These are phyloP conservation scores for Colletotrichum sp. DNA, from an alignment of 2,329 filamentous ascomycete species.

Conservation along the genomic window DNA sequence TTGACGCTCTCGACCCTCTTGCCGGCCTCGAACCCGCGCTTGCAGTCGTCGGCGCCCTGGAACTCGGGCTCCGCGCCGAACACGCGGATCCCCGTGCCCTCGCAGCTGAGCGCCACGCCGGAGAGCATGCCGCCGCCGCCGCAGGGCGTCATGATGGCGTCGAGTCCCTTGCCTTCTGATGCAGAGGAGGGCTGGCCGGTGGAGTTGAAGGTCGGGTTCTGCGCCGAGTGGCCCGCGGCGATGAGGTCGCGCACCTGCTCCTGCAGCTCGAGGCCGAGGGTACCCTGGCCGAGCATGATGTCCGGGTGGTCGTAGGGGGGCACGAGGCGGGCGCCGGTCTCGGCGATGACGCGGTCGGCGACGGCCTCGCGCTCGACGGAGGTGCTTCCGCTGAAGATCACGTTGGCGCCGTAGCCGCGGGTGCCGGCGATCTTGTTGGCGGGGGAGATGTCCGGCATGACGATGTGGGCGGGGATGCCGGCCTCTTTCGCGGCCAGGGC, in stretches of 20 bases:
- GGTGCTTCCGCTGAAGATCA: slow-evolving; percentile 85
- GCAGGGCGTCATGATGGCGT: slow-evolving; percentile 82
- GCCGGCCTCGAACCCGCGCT: slow-evolving; percentile 70
- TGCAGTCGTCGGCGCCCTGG: slow-evolving; percentile 83
- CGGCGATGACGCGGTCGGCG: slow-evolving; percentile 68
- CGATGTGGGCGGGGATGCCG: slow-evolving; percentile 80
- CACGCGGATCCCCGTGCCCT: slow-evolving; percentile 74
- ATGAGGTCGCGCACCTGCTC: slow-evolving; percentile 69
- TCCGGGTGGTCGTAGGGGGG: slow-evolving; percentile 93
- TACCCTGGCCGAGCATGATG: slow-evolving; percentile 94
- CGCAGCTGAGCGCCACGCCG: slow-evolving; percentile 79
- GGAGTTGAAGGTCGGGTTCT: slow-evolving; percentile 13
- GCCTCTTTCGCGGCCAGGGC: slow-evolving; percentile 80
- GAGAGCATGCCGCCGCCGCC: slow-evolving; percentile 89
- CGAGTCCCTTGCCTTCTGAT: slow-evolving; percentile 44
- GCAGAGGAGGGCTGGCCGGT: background rate
- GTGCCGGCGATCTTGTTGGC: slow-evolving; percentile 90
- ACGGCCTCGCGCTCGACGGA: slow-evolving; percentile 81
- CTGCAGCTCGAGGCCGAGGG: slow-evolving; percentile 81
- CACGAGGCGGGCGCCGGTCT: slow-evolving; percentile 79
- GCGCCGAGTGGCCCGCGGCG: slow-evolving; percentile 25
- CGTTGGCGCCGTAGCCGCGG: slow-evolving; percentile 73
- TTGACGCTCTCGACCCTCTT: slow-evolving; percentile 71
- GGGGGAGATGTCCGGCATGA: slow-evolving; percentile 89
- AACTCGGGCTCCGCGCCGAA: slow-evolving; percentile 88